These are phyloP conservation scores for Pseudozyma flocculosa DNA, from an alignment of 1,284 basidiomycete species.

Conservation along the genomic window DNA sequence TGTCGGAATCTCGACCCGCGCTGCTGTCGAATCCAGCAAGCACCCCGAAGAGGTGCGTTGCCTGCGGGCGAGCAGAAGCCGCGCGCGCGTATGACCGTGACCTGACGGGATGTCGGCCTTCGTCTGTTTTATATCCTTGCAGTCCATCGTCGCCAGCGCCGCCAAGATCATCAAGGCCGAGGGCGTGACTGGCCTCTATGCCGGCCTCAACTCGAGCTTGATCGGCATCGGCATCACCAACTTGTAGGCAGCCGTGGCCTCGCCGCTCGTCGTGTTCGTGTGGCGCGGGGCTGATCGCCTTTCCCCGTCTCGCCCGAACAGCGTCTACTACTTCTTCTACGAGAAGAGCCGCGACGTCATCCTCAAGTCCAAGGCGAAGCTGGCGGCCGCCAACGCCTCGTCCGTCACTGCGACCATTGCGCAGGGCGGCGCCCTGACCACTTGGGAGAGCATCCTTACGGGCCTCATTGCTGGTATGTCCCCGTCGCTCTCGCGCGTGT, in stretches of 20 bases:
- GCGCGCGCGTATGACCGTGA: too few species aligned
- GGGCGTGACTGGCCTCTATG: slow-evolving; percentile 82
- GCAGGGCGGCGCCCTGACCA: slow-evolving; percentile 65
- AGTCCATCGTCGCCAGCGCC: slow-evolving; percentile 61
- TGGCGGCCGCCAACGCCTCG: slow-evolving; percentile 61
- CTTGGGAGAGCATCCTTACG: slow-evolving; percentile 83
- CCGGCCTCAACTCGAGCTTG: slow-evolving; percentile 80
- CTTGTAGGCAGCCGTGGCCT: slow-evolving; percentile 60
- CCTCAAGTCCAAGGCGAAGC: slow-evolving; percentile 51
- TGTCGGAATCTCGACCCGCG: slow-evolving; percentile 86
- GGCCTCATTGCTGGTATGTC: slow-evolving; percentile 79
- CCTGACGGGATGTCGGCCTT: not conserved
- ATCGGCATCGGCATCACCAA: slow-evolving; percentile 92
- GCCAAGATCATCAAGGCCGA: slow-evolving; percentile 79
- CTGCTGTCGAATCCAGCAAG: slow-evolving; percentile 83
- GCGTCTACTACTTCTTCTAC: slow-evolving; percentile 61
- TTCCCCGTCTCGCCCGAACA: too few species aligned
- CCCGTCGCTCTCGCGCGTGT: not conserved
- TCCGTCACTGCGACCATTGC: slow-evolving; percentile 46
- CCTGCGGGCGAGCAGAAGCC: not conserved
- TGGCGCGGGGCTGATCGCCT: too few species aligned
- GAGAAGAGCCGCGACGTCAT: slow-evolving; percentile 56
- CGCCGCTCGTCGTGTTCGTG: too few species aligned
- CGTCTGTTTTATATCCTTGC: not conserved
- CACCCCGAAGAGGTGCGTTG: slow-evolving; percentile 68